Percentiles rank a stretch among this genome's conserved stretches.
Conservation (phyloP, 2,329 filamentous ascomycete genomes). For the Aspergillus fumigatiaffinis region DNA sequence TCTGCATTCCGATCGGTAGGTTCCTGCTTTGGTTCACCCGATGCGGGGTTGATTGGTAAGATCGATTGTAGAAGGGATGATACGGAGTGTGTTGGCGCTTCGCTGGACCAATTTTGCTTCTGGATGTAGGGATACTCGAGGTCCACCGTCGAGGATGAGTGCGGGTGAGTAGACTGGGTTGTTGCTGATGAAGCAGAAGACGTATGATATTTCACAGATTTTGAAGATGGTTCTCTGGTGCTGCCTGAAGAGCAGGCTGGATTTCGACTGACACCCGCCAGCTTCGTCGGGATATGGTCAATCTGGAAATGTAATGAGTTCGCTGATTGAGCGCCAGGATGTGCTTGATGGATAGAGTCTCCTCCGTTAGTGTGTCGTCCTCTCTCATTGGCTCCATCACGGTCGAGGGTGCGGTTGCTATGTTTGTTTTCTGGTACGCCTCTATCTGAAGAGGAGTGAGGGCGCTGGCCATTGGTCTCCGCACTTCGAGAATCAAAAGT, state of each 20-base stretch:
- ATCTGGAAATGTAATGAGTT: conserved; percentile 7
- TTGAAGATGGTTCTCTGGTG: conserved; percentile 5
- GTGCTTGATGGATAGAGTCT: conserved; percentile 10
- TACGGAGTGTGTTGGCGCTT: conserved; percentile 10
- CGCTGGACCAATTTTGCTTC: conserved; percentile 9
- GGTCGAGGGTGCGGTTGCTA: not conserved
- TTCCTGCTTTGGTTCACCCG: conserved; percentile 7
- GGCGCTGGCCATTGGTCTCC: not conserved
- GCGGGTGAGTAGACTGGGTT: conserved; percentile 13
- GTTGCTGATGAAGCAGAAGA: conserved; percentile 12
- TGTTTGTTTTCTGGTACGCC: not conserved
- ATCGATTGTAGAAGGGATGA: conserved; percentile 27
- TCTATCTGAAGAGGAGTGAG: not conserved
- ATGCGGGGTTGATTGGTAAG: conserved; percentile 32
- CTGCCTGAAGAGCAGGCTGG: conserved; percentile 13
- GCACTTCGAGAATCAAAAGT: not conserved
- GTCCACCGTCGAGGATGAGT: conserved; percentile 6
- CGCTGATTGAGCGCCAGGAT: not conserved
- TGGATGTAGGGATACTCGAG: conserved; percentile 13
- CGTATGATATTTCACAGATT: conserved; percentile 9
- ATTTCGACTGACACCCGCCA: conserved; percentile 22
- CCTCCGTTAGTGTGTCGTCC: conserved; percentile 15
- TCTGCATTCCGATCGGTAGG: conserved; percentile 1
- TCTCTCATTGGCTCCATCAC: conserved; percentile 12
- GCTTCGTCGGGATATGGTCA: conserved; percentile 14